Base-by-base conservation (phyloP, 169 alveolate species). In the Plasmodium vinckei region DNA sequence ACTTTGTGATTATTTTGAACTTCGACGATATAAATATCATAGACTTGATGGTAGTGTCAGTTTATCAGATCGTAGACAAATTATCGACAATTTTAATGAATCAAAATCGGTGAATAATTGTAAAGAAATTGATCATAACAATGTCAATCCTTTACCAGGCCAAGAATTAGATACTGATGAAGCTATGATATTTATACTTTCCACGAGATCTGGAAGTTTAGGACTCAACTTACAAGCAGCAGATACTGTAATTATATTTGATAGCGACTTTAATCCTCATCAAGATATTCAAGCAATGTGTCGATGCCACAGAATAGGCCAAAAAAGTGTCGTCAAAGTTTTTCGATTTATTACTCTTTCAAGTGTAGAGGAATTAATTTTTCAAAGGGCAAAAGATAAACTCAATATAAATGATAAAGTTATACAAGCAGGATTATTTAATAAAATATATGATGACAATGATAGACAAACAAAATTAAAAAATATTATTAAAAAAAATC, bases 161-260 rank as follows among this genome's bases (percentile, higher is more conserved):
- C 42, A 2, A 39, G 53, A 25, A 9, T 17, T 12, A 57, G 39
- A 19, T 10, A 59, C 56, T 9, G 39, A 60, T 7, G 60, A 79
- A 13, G 13, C 89, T 15, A 67, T 79, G 79, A 95, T 94, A 51
- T 96, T 77, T 46, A 77, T 77, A 33, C 25, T 99, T 15, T 96
- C 99, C 27, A 98, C 99, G 0, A 95, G 99, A 71, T 99, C 99
- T 1, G 99, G 99, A 2, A 99, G 99, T 9, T 95, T 96, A 12
- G 99, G 99, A 1, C 96, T 99, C 19, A 98, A 99, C 92, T 94
- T 99, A 10, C 96, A 98, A 69, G 95, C 98, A 1, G 99, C 99
- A 10, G 99, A 98, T 72, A 96, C 99, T 0, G 99, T 99, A 15
- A 96, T 99, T 9, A 96, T 99, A 67, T 96, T 96, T 96, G 98